Percentiles rank a stretch among this genome's conserved stretches.
These are phyloP conservation scores for Incumbomyces lentus DNA, from an alignment of 2,329 filamentous ascomycete genomes.

Conservation along the genomic window DNA sequence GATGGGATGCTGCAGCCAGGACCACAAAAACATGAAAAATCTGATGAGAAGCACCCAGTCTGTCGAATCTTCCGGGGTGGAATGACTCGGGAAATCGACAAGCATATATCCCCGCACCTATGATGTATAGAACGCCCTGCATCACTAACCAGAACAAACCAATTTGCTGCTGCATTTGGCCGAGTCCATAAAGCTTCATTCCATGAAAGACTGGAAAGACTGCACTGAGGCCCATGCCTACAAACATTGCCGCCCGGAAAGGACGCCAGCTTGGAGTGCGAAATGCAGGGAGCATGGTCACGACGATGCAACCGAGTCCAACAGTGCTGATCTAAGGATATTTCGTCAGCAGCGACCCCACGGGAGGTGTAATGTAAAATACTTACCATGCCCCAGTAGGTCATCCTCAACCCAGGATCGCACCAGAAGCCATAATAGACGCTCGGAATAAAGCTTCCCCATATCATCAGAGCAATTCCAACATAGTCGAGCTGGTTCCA, in stretches of 20 bases:
- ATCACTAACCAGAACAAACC: slow-evolving; percentile 69
- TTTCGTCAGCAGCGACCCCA: background rate
- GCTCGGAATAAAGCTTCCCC: slow-evolving; percentile 80
- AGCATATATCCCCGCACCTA: slow-evolving; percentile 78
- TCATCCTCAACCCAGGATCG: slow-evolving; percentile 50
- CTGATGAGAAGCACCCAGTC: slow-evolving; percentile 89
- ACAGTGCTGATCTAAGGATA: slow-evolving; percentile 65
- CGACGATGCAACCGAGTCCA: slow-evolving; percentile 62
- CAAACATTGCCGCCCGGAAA: slow-evolving; percentile 81
- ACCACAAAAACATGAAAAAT: slow-evolving; percentile 90
- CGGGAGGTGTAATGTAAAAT: background rate
- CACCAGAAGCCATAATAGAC: slow-evolving; percentile 81
- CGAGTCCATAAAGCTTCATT: slow-evolving; percentile 54
- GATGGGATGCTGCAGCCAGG: slow-evolving; percentile 67
- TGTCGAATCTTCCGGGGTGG: slow-evolving; percentile 70
- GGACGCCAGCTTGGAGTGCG: slow-evolving; percentile 74
- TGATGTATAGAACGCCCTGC: slow-evolving; percentile 74
- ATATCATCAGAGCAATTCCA: slow-evolving; percentile 84
- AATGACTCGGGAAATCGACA: slow-evolving; percentile 76
- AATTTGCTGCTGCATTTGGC: slow-evolving; percentile 59
- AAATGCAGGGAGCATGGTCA: slow-evolving; percentile 73
- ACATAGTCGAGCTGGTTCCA: slow-evolving; percentile 93
- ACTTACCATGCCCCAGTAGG: slow-evolving; percentile 67
- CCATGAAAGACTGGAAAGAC: slow-evolving; percentile 76
- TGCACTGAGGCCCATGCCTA: slow-evolving; percentile 73